A percentile compares a stretch with the other conserved stretches of the same genome.
phyloP scores from a whole-genome alignment of 2,329 filamentous ascomycete genomes.

The Tolypocladium ophioglossoides region DNA sequence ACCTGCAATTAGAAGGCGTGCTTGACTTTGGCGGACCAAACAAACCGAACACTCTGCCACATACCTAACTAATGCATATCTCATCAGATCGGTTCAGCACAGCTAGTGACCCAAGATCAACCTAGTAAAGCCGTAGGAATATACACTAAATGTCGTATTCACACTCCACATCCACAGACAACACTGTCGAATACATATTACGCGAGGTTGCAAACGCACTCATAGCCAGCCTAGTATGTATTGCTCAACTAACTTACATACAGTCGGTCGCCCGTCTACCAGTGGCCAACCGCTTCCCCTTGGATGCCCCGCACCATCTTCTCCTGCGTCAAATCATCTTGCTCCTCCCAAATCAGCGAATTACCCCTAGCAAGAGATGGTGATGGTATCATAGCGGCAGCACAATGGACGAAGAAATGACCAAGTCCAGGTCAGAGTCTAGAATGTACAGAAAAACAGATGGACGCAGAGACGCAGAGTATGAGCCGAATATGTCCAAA shows the following conservation, averaged over 20 bases:
- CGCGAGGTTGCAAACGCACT: not conserved
- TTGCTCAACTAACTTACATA: not conserved
- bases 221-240: not conserved
- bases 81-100: not conserved
- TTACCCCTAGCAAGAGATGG: slow-evolving; percentile 20
- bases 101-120: not conserved
- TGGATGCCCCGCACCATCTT: not conserved
- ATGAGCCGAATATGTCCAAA: slow-evolving; percentile 21
- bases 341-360: slow-evolving; percentile 11
- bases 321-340: not conserved
- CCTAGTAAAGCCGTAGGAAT: not conserved
- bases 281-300: not conserved
- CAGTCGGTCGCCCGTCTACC: not conserved
- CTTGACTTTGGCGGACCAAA: no score
- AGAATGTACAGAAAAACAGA: slow-evolving; percentile 22
- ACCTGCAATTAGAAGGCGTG: no score
- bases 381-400: slow-evolving; percentile 19
- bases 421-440: slow-evolving; percentile 20
- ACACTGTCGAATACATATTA: not conserved
- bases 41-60: no score
- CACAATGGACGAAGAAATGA: slow-evolving; percentile 12
- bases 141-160: no score
- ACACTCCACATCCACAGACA: not conserved
- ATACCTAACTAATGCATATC: not conserved
- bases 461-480: slow-evolving; percentile 13